phyloP scores from a whole-genome alignment of 2,329 filamentous ascomycete genomes.

The Ceratocystis diversiconidia region DNA sequence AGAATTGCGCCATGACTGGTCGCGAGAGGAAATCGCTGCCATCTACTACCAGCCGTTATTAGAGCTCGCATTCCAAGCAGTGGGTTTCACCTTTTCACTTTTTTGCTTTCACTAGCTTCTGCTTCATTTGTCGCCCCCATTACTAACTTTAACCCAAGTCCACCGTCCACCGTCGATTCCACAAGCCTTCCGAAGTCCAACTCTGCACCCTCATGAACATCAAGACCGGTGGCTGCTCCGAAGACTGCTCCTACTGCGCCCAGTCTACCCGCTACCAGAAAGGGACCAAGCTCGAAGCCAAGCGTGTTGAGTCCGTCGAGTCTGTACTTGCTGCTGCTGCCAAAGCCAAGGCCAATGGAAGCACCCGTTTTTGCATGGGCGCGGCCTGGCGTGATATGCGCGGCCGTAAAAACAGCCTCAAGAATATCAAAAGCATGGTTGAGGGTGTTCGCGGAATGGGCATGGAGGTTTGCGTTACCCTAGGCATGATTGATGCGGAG shows the following conservation, averaged over 20 bases:
- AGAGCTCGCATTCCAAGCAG: conserved; percentile 61
- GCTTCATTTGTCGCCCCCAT: not conserved
- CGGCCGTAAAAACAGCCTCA: conserved; percentile 67
- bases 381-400: conserved; percentile 92
- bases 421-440: conserved; percentile 79
- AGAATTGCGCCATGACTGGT: conserved; percentile 59
- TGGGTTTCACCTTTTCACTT: conserved; percentile 28
- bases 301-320: conserved; percentile 65
- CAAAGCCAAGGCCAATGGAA: conserved; percentile 67
- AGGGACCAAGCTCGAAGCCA: conserved; percentile 65
- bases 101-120: not conserved
- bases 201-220: conserved; percentile 95
- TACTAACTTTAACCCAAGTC: conserved; percentile 34
- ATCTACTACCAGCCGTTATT: conserved; percentile 73
- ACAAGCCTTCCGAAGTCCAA: conserved; percentile 70
- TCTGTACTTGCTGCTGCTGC: conserved; percentile 66
- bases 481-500: conserved; percentile 75
- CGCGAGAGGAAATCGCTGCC: conserved; percentile 62
- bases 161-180: conserved; percentile 68
- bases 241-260: conserved; percentile 87
- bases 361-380: conserved; percentile 89
- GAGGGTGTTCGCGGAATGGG: conserved; percentile 63
- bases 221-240: conserved; percentile 82
- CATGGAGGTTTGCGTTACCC: conserved; percentile 87
- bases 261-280: conserved; percentile 70